Conservation (phyloP, 2,329 filamentous ascomycete species). For the Falciphora oryzae region DNA sequence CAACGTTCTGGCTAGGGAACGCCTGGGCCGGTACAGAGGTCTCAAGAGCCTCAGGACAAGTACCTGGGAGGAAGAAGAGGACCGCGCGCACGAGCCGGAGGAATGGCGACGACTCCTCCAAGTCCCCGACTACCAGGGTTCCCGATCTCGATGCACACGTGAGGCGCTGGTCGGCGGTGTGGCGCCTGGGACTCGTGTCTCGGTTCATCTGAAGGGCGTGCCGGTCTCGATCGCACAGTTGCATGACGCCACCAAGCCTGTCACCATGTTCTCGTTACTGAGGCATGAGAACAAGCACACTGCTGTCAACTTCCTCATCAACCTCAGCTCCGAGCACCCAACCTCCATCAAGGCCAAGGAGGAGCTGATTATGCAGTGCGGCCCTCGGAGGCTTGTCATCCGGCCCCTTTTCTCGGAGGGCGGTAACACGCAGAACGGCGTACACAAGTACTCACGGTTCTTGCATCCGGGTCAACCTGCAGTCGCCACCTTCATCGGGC, state of each 20-base stretch:
- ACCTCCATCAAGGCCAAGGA: conserved; percentile 84
- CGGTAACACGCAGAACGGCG: conserved; percentile 91
- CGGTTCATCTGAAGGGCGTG: conserved; percentile 62
- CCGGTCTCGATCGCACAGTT: conserved; percentile 37
- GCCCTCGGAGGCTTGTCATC: conserved; percentile 77
- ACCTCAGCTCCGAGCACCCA: conserved; percentile 70
- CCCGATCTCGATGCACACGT: conserved; percentile 67
- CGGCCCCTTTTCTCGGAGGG: conserved; percentile 85
- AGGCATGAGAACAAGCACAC: conserved; percentile 94
- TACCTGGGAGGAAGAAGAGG: conserved; percentile 83
- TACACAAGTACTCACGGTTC: conserved; percentile 93
- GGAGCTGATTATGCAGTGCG: conserved; percentile 85
- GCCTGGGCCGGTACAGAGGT: conserved; percentile 80
- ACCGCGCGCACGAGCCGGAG: conserved; percentile 78
- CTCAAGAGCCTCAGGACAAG: conserved; percentile 87
- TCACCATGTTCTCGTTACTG: conserved; percentile 79
- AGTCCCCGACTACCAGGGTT: conserved; percentile 82
- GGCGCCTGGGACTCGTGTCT: conserved; percentile 73
- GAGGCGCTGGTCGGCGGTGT: conserved; percentile 90
- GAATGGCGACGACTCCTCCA: conserved; percentile 84
- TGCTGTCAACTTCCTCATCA: conserved; percentile 83
- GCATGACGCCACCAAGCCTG: conserved; percentile 50
- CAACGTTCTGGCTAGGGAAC: conserved; percentile 76
- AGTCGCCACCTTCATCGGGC: conserved; percentile 84
- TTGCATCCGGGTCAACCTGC: conserved; percentile 86